Evolutionary conservation across 371 early-diverging fungal genomes (phyloP), one percentile per base, ranked within the genome.

Genomic region (Umbelopsis sp.): DNA sequence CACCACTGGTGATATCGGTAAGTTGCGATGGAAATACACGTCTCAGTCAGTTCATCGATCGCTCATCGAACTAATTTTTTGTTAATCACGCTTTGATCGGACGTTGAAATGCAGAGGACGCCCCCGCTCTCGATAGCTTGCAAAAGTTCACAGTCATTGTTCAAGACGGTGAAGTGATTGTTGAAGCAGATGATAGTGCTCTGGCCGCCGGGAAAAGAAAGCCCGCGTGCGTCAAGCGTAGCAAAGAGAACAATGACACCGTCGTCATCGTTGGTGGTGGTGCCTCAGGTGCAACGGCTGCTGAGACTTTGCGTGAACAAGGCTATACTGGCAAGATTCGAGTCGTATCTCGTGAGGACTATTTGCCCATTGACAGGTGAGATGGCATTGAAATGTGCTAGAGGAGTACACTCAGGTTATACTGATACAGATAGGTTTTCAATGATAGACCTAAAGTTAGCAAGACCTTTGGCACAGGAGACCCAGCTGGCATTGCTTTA

Each of bases 241-340:
- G 50, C 5, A 44, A 71, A 22, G 44, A 48, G 11, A 62, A 71
- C 37, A 65, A 44, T 3, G 44, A 75, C 29, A 72, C 66, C 20
- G 84, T 78, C 25, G 75, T 87, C 46, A 78, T 87, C 45, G 50
- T 85, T 22, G 86, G 87, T 37, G 81, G 83, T 65, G 87, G 87
- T 63, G 83, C 86, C 48, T 76, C 76, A 48, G 87, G 85, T 63
- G 67, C 80, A 44, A 65, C 77, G 9, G 72, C 82, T 11, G 82
- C 79, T 12, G 83, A 87, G 66, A 69, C 77, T 41, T 70, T 86
- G 18, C 76, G 87, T 20, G 73, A 77, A 65, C 76, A 74, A 38
- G 80, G 80, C 25, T 87, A 75, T 70, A 53, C 24, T 8, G 87
- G 87, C n/a, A 35, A 69, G 8, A 76, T 87, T 51, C 63, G 74